These are phyloP conservation scores for Schwanniomyces sp. DNA, from an alignment of 805 yeast species.

Conservation along the genomic window DNA sequence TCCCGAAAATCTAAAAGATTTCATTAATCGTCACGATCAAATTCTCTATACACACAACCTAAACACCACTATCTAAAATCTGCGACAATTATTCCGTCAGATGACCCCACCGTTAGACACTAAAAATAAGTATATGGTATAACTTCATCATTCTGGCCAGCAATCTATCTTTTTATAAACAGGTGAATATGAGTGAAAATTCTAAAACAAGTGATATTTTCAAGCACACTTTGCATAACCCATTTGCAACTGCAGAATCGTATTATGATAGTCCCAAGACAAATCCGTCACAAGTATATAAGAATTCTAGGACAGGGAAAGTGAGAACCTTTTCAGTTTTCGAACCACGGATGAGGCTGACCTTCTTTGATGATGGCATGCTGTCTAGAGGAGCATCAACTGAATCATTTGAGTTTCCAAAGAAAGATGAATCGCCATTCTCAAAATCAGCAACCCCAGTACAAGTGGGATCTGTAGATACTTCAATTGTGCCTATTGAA, in stretches of 20 bases:
- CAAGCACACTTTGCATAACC: conserved; percentile 44
- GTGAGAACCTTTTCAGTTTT: conserved; percentile 57
- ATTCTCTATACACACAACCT: background rate
- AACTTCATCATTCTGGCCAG: background rate
- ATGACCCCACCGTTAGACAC: background rate
- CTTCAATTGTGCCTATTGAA: conserved; percentile 32
- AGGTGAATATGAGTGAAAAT: conserved; percentile 19
- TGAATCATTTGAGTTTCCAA: background rate
- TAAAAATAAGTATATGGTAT: background rate
- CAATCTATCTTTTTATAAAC: conserved; percentile 12
- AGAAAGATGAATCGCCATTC: background rate
- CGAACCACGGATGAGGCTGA: conserved; percentile 13
- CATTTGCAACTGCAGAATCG: conserved; percentile 64
- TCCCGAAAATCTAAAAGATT: too few species aligned
- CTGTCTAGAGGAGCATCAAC: background rate
- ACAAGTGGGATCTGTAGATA: conserved; percentile 12
- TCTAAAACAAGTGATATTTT: background rate
- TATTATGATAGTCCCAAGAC: conserved; percentile 63
- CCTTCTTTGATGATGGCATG: conserved; percentile 1
- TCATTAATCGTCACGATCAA: too few species aligned
- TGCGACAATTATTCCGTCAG: background rate
- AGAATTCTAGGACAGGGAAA: conserved; percentile 44
- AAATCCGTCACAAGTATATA: conserved; percentile 49
- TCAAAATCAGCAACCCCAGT: conserved; percentile 4
- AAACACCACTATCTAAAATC: background rate